Base-by-base conservation (phyloP, 768 basidiomycete genomes). In the Tricholoma furcatifolium region DNA sequence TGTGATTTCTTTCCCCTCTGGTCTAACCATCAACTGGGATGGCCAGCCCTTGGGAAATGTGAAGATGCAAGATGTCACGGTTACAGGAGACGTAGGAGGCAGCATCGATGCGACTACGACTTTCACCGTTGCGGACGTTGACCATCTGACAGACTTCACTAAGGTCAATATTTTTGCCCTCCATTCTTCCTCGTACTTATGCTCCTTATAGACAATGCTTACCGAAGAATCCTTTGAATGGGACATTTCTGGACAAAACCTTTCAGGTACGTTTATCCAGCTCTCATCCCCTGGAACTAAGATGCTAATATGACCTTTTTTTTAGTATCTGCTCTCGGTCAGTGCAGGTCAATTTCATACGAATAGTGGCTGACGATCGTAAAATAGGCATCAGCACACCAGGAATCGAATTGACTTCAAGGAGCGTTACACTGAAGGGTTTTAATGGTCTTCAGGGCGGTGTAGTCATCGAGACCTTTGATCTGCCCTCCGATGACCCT, bases 401-500 rank as follows among this genome's bases (percentile, higher is more conserved):
- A 30, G 80, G 77, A 1, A 80, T 90, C 51, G 66, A 70, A 3
- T 74, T 87, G 39, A 61, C 79, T 3, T 68, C 75, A 36, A 86
- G 87, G 70, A 70, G 65, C 6, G 81, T 90, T 9, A 78, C 80
- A 4, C 68, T 90, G 36, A 84, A 84, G 57, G 88, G 87, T 11
- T 84, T 90, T 71, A 84, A 88, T 62, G 81, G 82, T 20, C 68
- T 90, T 34, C 75, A 83, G 52, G 74, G 73, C 38, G 83, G 82
- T 11, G 85, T 90, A 17, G 68, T 65, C 21, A 85, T 90, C 54
- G 67, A 83, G 21, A 77, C 80, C 2, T 90, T 90, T 59, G 85
- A 89, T 67, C 67, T 90, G 21, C 87, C 88, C 0, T 71, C 75
- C 10, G 76, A 90, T 60, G 87, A 89, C 59, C 85, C 86, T 1